A percentile compares a stretch with the other conserved stretches of the same genome.
Evolutionary conservation across 495 filamentous ascomycete species (phyloP).

Genomic region (Podospora australis): DNA sequence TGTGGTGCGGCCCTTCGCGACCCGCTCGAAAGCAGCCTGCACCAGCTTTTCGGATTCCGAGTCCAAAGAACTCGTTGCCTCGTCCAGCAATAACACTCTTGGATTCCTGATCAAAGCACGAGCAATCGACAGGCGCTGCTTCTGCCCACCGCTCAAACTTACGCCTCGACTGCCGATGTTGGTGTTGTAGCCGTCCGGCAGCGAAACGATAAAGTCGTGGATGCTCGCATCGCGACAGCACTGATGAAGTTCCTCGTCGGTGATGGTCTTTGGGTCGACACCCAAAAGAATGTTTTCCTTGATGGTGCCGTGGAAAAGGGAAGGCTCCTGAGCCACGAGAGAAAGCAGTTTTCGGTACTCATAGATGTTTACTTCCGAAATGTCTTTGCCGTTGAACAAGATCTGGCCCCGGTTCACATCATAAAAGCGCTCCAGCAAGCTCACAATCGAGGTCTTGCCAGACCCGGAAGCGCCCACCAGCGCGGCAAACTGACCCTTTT

Average conservation of each 20-base stretch:
- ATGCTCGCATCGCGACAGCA: conserved; percentile 56
- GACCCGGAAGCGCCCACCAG: conserved; percentile 67
- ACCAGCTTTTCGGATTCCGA: conserved; percentile 65
- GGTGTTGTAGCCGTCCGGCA: conserved; percentile 57
- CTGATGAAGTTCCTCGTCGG: conserved; percentile 47
- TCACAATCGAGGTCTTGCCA: conserved; percentile 65
- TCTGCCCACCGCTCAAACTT: conserved; percentile 68
- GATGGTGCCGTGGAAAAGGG: conserved; percentile 51
- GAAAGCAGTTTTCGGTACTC: conserved; percentile 50
- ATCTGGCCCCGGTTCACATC: conserved; percentile 48
- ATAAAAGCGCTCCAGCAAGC: conserved; percentile 61
- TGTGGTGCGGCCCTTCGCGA: conserved; percentile 56
- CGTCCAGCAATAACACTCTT: conserved; percentile 65
- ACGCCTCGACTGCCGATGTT: conserved; percentile 55
- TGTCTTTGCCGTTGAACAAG: conserved; percentile 43
- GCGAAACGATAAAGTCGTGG: conserved; percentile 53
- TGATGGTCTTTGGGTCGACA: conserved; percentile 29
- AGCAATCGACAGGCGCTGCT: conserved; percentile 69
- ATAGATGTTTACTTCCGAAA: conserved; percentile 36
- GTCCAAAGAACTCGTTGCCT: conserved; percentile 72
- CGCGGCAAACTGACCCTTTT: conserved; percentile 59
- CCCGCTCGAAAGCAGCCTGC: conserved; percentile 60
- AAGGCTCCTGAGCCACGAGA: conserved; percentile 58
- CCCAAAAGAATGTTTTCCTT: conserved; percentile 54
- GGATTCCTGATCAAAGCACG: conserved; percentile 69